Percentiles rank a stretch among this genome's conserved stretches.
Evolutionary conservation across 768 basidiomycete genomes (phyloP).

Genomic region (Galerina marginata): DNA sequence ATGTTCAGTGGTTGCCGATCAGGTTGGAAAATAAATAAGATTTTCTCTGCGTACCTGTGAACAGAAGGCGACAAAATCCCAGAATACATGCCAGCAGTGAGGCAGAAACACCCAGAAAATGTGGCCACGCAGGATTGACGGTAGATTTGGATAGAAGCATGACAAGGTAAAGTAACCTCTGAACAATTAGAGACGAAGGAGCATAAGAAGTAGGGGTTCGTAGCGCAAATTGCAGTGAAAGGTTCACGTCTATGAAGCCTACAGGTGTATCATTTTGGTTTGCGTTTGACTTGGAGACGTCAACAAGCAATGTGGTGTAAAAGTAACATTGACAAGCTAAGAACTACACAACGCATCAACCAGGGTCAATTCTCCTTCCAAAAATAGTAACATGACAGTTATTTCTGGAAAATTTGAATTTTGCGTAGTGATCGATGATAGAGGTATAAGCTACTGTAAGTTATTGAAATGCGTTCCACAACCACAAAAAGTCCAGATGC

Average conservation of each 20-base stretch:
- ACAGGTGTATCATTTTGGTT: too few relatives aligned
- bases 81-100: slow-evolving; percentile 45
- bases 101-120: slow-evolving; percentile 47
- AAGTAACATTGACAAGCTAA: too few relatives aligned
- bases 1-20: background rate
- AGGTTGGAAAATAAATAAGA: background rate
- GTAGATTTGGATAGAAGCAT: slow-evolving; percentile 27
- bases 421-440: background rate
- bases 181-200: background rate
- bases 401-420: too few relatives aligned
- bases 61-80: slow-evolving; percentile 46
- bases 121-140: slow-evolving; percentile 55
- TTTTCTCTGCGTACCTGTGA: slow-evolving; percentile 46
- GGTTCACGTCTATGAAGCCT: too few relatives aligned
- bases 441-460: background rate
- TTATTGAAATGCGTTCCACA: background rate
- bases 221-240: too few relatives aligned
- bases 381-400: too few relatives aligned
- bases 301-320: too few relatives aligned
- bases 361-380: too few relatives aligned
- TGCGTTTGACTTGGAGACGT: too few relatives aligned
- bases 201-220: background rate
- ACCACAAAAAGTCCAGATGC: background rate
- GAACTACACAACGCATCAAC: too few relatives aligned
- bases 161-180: background rate